Base-by-base conservation (phyloP, 768 basidiomycete genomes). In the Roridomyces roridus region DNA sequence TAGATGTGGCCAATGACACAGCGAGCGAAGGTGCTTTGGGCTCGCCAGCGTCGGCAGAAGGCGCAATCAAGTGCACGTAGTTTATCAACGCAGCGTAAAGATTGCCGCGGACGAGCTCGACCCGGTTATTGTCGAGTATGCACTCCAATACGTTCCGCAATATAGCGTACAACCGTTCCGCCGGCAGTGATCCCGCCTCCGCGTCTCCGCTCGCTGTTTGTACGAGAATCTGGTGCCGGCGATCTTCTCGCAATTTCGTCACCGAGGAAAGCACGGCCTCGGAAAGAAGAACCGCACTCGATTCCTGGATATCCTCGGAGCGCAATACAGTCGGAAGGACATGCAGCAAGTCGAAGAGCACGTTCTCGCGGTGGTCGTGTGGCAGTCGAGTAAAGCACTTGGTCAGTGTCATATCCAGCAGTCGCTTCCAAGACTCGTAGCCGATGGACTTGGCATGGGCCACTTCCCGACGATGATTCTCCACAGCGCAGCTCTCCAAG, bases 41-140 rank as follows among this genome's bases (percentile, higher is more conserved):
- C 67, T 65, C 49, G 67, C 31, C 35, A 20, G 7, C 55, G 34
- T 69, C 66, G 37, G 55, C 66, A 6, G 74, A 66, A 34, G 78
- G 74, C 20, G 77, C 67, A 43, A 91, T 77, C n/a, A 96, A 82
- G 66, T 95, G 89, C 37, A 96, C 74, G 67, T 94, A 96, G 72
- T 96, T 96, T 74, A 93, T 85, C 54, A 98, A 77, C 5, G 92
- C 79, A 4, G 94, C 93, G 70, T 96, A 98, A n/a, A 98, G 78
- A 68, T 98, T 98, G 7, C 96, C 96, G 23, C 96, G 88, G 17
- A 95, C 89, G 46, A 92, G 79, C 67, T 96, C 94, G 24, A 89
- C 83, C 12, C 86, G 88, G 57, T 89, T 91, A 56, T 83, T 88
- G 58, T 90, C 86, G 54, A 89, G 66, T 51, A 95, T 82, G 44